Conservation (phyloP, 257 asterid species). For the Petunia axillaris region DNA sequence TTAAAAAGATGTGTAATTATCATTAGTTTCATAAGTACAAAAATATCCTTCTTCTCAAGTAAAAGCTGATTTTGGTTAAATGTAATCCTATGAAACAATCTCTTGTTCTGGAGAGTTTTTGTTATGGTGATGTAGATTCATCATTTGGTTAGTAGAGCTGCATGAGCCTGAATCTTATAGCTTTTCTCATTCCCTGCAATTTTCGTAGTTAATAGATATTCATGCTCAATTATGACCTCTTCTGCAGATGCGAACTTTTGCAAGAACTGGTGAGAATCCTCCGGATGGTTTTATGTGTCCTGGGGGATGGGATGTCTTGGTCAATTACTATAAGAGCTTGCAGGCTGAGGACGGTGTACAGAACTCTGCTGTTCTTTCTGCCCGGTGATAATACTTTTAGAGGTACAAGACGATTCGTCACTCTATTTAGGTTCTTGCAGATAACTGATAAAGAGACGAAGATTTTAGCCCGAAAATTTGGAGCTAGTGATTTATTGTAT, state of each 20-base stretch:
- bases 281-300: slow-evolving; percentile 91
- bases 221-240: background rate
- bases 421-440: background rate
- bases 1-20: too few relatives aligned
- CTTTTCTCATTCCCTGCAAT: background rate
- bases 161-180: background rate
- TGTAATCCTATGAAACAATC: too few relatives aligned
- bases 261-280: slow-evolving; percentile 77
- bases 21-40: too few relatives aligned
- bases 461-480: background rate
- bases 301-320: slow-evolving; percentile 82
- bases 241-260: slow-evolving; percentile 71
- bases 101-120: too few relatives aligned
- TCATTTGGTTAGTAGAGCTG: background rate
- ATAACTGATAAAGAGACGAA: background rate
- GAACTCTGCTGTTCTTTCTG: slow-evolving; percentile 49
- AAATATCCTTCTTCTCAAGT: too few relatives aligned
- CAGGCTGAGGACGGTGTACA: slow-evolving; percentile 63
- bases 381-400: slow-evolving; percentile 35
- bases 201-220: background rate
- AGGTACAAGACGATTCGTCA: too few relatives aligned
- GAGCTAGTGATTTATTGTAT: background rate
- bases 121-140: background rate
- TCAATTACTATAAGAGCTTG: slow-evolving; percentile 72
- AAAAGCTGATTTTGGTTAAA: too few relatives aligned